Evolutionary conservation across 805 yeast genomes (phyloP).

Genomic region (Saturnispora gosingensis): DNA sequence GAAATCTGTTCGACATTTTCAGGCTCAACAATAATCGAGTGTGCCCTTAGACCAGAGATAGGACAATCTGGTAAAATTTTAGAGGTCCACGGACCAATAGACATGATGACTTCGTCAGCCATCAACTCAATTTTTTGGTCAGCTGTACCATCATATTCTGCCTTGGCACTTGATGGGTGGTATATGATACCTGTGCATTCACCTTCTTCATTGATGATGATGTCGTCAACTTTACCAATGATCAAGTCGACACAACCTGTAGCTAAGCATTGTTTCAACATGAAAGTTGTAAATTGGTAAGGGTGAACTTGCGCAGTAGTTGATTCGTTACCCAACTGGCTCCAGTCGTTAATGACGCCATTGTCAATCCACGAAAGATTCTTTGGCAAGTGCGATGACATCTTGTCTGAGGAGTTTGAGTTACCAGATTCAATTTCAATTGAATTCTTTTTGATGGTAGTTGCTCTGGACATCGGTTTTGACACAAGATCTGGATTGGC

Average conservation of each 20-base stretch:
- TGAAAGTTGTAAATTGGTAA: conserved; percentile 78
- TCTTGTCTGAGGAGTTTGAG: conserved; percentile 8
- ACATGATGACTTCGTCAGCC: conserved; percentile 72
- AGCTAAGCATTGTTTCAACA: conserved; percentile 71
- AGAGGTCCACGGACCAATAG: conserved; percentile 97
- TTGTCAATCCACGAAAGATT: conserved; percentile 72
- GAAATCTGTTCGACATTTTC: conserved; percentile 60
- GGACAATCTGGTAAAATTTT: conserved; percentile 88
- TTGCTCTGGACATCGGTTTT: conserved; percentile 22
- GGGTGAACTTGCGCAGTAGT: conserved; percentile 98
- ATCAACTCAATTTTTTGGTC: conserved; percentile 36
- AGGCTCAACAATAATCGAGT: conserved; percentile 86
- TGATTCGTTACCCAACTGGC: conserved; percentile 71
- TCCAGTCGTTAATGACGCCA: conserved; percentile 59
- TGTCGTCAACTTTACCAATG: conserved; percentile 72
- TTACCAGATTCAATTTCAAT: conserved; percentile 24
- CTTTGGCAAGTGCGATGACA: conserved; percentile 36
- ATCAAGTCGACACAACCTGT: conserved; percentile 77
- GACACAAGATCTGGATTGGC: conserved; percentile 8
- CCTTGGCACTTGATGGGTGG: conserved; percentile 30
- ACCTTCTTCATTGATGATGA: conserved; percentile 55
- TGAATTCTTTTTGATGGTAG: conserved; percentile 29
- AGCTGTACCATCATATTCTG: conserved; percentile 23
- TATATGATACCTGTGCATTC: conserved; percentile 68
- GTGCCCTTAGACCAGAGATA: conserved; percentile 88